Evolutionary conservation across 1,284 basidiomycete species (phyloP).

Genomic region (Puccinia coronata): DNA sequence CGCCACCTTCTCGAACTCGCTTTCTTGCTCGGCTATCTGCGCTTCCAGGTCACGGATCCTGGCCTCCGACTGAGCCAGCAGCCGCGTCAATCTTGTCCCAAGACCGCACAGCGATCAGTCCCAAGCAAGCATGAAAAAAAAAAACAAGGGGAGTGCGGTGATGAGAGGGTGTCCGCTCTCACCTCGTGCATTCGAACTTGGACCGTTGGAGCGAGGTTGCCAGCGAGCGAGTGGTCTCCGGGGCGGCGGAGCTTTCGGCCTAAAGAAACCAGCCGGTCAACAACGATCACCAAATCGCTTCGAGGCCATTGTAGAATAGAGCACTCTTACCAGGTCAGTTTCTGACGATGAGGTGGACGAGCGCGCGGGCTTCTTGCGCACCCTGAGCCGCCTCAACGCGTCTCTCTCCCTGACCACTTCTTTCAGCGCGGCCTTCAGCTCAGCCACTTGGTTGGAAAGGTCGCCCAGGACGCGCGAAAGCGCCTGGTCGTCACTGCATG

Average conservation of each 20-base stretch:
- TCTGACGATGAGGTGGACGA: constrained; percentile 22
- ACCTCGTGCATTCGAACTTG: constrained; percentile 37
- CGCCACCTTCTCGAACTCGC: constrained; percentile 45
- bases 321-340: constrained; percentile 5
- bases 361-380: neutral
- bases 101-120: neutral
- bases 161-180: neutral
- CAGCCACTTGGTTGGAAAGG: constrained; percentile 33
- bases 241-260: constrained; percentile 15
- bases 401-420: constrained; percentile 36
- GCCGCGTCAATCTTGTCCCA: constrained; percentile 24
- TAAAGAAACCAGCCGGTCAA: neutral
- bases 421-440: constrained; percentile 43
- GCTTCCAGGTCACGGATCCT: constrained; percentile 30
- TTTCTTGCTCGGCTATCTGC: constrained; percentile 38
- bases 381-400: constrained; percentile 12
- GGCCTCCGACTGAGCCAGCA: constrained; percentile 23
- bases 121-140: neutral
- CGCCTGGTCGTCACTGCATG: constrained; percentile 26
- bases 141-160: neutral
- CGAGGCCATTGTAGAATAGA: too few relatives aligned
- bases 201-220: constrained; percentile 23
- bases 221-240: constrained; percentile 29
- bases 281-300: too few relatives aligned
- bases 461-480: constrained; percentile 38